A percentile compares a stretch with the other conserved stretches of the same genome.
phyloP scores from a whole-genome alignment of 2,329 filamentous ascomycete species.

The Microsporum canis region DNA sequence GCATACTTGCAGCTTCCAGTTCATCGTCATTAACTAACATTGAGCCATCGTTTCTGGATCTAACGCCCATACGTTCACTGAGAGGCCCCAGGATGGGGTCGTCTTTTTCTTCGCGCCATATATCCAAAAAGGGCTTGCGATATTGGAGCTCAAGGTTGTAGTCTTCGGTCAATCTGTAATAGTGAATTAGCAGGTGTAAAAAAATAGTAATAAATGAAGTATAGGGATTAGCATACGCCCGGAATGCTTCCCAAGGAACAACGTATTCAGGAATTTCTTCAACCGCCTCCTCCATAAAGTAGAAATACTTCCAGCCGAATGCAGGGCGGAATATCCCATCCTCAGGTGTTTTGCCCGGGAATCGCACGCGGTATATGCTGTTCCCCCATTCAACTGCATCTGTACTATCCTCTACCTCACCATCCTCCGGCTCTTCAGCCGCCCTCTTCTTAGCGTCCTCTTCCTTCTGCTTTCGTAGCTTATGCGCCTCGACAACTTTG shows the following conservation, averaged over 20 bases:
- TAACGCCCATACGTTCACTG: slow-evolving; percentile 91
- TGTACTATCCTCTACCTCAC: slow-evolving; percentile 49
- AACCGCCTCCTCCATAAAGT: slow-evolving; percentile 90
- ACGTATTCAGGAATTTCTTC: slow-evolving; percentile 96
- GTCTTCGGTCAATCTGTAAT: slow-evolving; percentile 62
- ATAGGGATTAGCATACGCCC: slow-evolving; percentile 43
- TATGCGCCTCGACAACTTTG: slow-evolving; percentile 66
- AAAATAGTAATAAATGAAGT: background rate
- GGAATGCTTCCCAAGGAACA: slow-evolving; percentile 95
- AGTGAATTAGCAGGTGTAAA: background rate
- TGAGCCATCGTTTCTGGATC: slow-evolving; percentile 54
- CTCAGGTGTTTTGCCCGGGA: slow-evolving; percentile 67
- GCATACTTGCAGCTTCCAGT: slow-evolving; percentile 68
- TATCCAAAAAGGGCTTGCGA: slow-evolving; percentile 76
- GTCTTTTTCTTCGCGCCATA: slow-evolving; percentile 86
- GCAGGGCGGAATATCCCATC: slow-evolving; percentile 90
- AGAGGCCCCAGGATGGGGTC: slow-evolving; percentile 68
- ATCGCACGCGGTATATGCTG: slow-evolving; percentile 79
- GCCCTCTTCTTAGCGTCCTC: slow-evolving; percentile 26
- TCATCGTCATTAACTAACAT: slow-evolving; percentile 72
- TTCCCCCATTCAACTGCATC: slow-evolving; percentile 76
- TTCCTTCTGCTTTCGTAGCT: slow-evolving; percentile 37
- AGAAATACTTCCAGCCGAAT: slow-evolving; percentile 96
- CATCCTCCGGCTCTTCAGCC: slow-evolving; percentile 30
- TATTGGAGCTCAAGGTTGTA: slow-evolving; percentile 95